These are phyloP conservation scores for Soucietia sequanensis DNA, from an alignment of 805 yeast genomes.

Conservation along the genomic window DNA sequence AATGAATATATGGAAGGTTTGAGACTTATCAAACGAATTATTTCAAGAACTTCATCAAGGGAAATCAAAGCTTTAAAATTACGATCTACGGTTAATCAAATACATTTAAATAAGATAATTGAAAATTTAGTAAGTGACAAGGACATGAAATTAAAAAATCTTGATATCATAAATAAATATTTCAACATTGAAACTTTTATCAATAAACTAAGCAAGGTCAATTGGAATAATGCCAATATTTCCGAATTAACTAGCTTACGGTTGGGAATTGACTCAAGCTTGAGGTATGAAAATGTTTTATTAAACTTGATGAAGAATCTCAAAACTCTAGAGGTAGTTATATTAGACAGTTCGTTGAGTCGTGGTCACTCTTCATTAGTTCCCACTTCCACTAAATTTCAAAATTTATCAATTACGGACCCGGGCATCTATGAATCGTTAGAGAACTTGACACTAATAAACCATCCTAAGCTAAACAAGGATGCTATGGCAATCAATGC, in stretches of 20 bases:
- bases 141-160: slow-evolving; percentile 14
- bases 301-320: slow-evolving; percentile 23
- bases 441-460: slow-evolving; percentile 21
- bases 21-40: slow-evolving; percentile 24
- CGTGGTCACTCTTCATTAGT: not conserved
- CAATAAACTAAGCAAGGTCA: slow-evolving; percentile 19
- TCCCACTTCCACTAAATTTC: slow-evolving; percentile 11
- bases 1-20: slow-evolving; percentile 31
- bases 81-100: slow-evolving; percentile 17
- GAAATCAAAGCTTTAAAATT: slow-evolving; percentile 19
- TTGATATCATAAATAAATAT: slow-evolving; percentile 28
- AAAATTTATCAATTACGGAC: slow-evolving; percentile 3
- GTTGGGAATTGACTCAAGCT: slow-evolving; percentile 25
- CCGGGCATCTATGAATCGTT: slow-evolving; percentile 6
- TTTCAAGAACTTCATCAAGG: slow-evolving; percentile 11
- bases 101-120: slow-evolving; percentile 25
- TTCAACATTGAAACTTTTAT: slow-evolving; percentile 25
- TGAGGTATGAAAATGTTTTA: slow-evolving; percentile 15
- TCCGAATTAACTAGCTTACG: slow-evolving; percentile 17
- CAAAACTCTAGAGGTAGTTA: slow-evolving; percentile 18
- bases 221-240: slow-evolving; percentile 26
- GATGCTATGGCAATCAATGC: slow-evolving; percentile 8
- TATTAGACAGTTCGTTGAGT: not conserved
- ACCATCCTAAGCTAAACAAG: slow-evolving; percentile 23
- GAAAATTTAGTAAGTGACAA: slow-evolving; percentile 24